These are phyloP conservation scores for Vicia sativa DNA, from an alignment of 306 rosid species.

Conservation along the genomic window DNA sequence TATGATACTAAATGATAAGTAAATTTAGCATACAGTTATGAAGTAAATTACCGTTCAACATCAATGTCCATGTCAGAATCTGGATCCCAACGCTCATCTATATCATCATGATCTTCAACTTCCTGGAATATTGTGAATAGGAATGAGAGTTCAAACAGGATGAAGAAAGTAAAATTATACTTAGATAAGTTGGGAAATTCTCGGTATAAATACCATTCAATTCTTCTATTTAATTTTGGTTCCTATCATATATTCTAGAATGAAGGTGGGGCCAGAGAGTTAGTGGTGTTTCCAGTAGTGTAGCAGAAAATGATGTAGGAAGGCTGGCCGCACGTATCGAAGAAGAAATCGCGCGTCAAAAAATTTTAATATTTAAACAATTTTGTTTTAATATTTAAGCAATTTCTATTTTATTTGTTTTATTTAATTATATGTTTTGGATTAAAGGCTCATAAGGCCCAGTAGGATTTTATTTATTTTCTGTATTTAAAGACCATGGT, in stretches of 20 bases:
- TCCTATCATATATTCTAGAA: conserved; percentile 1
- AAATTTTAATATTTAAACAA: no score
- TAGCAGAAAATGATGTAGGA: no score
- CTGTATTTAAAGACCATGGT: no score
- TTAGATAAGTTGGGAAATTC: neutral
- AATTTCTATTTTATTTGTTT: no score
- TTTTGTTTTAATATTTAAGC: no score
- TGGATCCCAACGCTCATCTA: conserved; percentile 68
- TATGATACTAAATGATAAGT: conserved; percentile 19
- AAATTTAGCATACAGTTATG: conserved; percentile 12
- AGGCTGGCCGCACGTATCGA: no score
- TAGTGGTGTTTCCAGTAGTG: neutral
- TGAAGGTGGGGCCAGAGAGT: neutral
- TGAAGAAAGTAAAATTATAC: neutral
- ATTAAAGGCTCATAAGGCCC: no score
- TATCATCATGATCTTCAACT: conserved; percentile 62
- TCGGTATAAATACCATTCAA: neutral
- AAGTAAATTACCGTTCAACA: conserved; percentile 61
- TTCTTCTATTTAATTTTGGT: conserved; percentile 7
- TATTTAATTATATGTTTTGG: no score
- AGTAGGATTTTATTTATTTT: no score
- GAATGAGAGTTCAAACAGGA: neutral
- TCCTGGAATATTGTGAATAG: conserved; percentile 48
- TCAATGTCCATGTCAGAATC: conserved; percentile 77
- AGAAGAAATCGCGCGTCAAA: no score